phyloP scores from a whole-genome alignment of 306 rosid genomes.

The Echinosophora koreensis region DNA sequence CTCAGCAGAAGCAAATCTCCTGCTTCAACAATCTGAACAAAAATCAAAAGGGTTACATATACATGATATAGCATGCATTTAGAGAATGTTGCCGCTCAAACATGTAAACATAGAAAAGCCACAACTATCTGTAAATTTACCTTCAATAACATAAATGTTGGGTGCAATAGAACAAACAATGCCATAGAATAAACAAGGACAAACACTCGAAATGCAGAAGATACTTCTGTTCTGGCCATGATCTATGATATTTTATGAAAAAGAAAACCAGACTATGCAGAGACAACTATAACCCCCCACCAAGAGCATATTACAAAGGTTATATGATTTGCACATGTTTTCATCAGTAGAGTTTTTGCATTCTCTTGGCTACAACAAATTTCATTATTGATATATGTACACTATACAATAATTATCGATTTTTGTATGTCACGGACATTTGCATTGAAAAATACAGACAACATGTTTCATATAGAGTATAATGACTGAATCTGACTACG shows the following conservation, averaged over 20 bases:
- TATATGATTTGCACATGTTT: neutral
- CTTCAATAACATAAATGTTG: slow-evolving; percentile 24
- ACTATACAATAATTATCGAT: neutral
- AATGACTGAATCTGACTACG: slow-evolving; percentile 14
- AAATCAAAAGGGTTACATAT: slow-evolving; percentile 10
- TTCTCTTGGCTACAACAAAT: neutral
- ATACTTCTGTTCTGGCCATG: slow-evolving; percentile 23
- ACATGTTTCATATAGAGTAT: neutral
- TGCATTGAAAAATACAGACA: slow-evolving; percentile 11
- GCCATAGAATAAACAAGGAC: slow-evolving; percentile 17
- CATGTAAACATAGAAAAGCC: slow-evolving; percentile 13
- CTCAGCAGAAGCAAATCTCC: slow-evolving; percentile 67
- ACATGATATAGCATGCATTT: slow-evolving; percentile 17
- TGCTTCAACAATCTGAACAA: slow-evolving; percentile 77
- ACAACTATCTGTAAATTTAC: slow-evolving; percentile 13
- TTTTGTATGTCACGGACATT: slow-evolving; percentile 16
- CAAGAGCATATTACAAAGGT: slow-evolving; percentile 13
- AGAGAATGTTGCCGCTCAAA: slow-evolving; percentile 16
- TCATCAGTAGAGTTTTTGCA: neutral
- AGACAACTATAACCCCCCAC: too few relatives aligned
- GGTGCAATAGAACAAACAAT: slow-evolving; percentile 25
- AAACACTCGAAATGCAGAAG: slow-evolving; percentile 31
- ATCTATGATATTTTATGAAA: slow-evolving; percentile 31
- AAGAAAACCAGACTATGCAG: too few relatives aligned
- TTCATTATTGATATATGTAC: neutral